A percentile compares a stretch with the other conserved stretches of the same genome.
phyloP scores from a whole-genome alignment of 768 basidiomycete genomes.

The Pisolithus albus region DNA sequence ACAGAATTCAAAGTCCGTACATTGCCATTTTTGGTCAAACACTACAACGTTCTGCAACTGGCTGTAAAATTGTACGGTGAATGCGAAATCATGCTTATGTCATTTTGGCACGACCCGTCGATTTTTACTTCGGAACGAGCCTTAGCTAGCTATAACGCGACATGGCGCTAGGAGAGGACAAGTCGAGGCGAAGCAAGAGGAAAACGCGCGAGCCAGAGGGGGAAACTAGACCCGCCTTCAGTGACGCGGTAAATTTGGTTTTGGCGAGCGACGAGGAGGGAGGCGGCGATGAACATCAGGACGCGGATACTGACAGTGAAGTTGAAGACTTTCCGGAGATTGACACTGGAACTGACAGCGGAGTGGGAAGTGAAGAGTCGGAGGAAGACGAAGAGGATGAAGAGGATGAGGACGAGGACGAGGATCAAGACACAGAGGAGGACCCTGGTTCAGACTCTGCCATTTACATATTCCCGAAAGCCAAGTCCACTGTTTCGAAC shows the following conservation, averaged over 20 bases:
- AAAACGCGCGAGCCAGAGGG: constrained; percentile 45
- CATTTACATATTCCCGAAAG: constrained; percentile 51
- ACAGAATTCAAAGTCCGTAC: no score
- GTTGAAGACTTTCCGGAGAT: constrained; percentile 74
- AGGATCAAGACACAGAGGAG: constrained; percentile 34
- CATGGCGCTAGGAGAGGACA: constrained; percentile 30
- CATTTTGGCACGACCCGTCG: background rate
- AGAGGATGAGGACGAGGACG: constrained; percentile 21
- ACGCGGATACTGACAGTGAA: constrained; percentile 42
- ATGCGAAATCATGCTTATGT: background rate
- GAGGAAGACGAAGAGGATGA: constrained; percentile 31
- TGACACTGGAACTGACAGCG: constrained; percentile 41
- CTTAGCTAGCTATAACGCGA: background rate
- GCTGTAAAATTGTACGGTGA: no score
- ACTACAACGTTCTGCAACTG: no score
- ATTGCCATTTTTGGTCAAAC: no score
- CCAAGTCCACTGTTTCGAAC: constrained; percentile 64
- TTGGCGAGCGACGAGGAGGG: constrained; percentile 73
- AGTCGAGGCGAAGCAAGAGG: constrained; percentile 47
- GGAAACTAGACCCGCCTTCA: constrained; percentile 25
- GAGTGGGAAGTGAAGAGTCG: constrained; percentile 29
- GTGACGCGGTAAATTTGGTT: constrained; percentile 46
- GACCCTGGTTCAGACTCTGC: constrained; percentile 36
- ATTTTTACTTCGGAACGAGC: background rate
- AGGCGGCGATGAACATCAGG: constrained; percentile 26